phyloP scores from a whole-genome alignment of 2,329 filamentous ascomycete genomes.

The Neospermospora avenae region DNA sequence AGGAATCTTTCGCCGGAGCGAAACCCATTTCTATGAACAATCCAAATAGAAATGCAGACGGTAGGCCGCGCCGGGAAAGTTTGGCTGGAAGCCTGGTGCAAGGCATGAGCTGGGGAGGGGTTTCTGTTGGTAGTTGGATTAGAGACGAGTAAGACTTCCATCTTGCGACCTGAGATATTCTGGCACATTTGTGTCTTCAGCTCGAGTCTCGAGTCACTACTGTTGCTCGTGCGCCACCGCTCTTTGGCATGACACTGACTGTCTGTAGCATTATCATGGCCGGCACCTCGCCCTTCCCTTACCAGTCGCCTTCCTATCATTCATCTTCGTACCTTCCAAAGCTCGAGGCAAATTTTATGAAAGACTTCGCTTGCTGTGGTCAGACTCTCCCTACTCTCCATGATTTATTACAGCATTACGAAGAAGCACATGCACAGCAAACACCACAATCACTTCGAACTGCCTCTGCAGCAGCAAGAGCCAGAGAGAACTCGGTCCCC shows the following conservation, averaged over 20 bases:
- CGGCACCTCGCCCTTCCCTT: constrained; percentile 87
- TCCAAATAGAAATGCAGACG: constrained; percentile 56
- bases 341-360: constrained; percentile 96
- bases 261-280: constrained; percentile 81
- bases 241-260: constrained; percentile 20
- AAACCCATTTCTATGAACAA: constrained; percentile 66
- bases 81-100: constrained; percentile 65
- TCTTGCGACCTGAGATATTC: constrained; percentile 11
- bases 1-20: constrained; percentile 63
- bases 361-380: constrained; percentile 93
- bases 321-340: constrained; percentile 96
- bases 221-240: constrained; percentile 25
- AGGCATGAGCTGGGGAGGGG: constrained; percentile 95
- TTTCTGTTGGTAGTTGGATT: constrained; percentile 96
- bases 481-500: constrained; percentile 39
- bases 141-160: constrained; percentile 82
- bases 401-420: constrained; percentile 93
- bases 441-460: constrained; percentile 47
- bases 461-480: constrained; percentile 39
- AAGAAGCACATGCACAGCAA: constrained; percentile 84
- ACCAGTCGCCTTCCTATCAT: constrained; percentile 92
- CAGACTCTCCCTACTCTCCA: constrained; percentile 86
- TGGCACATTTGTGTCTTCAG: constrained; percentile 5
- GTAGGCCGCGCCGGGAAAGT: constrained; percentile 57
- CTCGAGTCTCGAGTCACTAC: constrained; percentile 6